Evolutionary conservation across 805 yeast species (phyloP), one percentile per base, ranked within the genome.

Genomic region (Saccharomyces kudriavzevii): DNA sequence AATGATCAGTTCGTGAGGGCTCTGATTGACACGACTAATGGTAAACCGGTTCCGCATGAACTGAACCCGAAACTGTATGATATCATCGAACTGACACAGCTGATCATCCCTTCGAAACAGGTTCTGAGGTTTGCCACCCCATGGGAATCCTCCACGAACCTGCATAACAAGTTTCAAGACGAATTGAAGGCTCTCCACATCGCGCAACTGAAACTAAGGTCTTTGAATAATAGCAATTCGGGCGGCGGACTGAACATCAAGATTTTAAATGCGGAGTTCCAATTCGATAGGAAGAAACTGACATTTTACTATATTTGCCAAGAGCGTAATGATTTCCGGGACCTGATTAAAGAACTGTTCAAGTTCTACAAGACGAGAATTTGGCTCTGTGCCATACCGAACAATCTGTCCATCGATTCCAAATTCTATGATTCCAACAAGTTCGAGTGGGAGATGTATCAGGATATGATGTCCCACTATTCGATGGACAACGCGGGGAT

Each of bases 31-130:
- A 58, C 63, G 5, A 63, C 65, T 1, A 62, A 58, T 30, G 67
- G 68, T 10, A 59, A 60, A 31, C 24, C 43, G 2, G 14, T 55
- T 8, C 54, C 54, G 24, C 68, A 61, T 52, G 62, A 63, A 29
- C 52, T 67, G 43, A 65, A 67, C 54, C 63, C 71, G 1, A 68
- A 64, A 47, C 60, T 65, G 2, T 69, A 69, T 73, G 82, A 55
- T 64, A 75, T 52, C 70, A 76, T 66, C 65, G 83, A 60, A 68
- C 64, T 72, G 35, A 73, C 76, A 3, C 77, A 74, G 53, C 64
- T 85, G 53, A 82, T 87, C 45, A 77, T 86, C 51, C 94, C 94
- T 26, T 83, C 89, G 10, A 87, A 87, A 64, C 92, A 87, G 66
- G 85, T 87, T 24, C 69, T 87, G 43, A 71, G 92, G 58, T 85